Base-by-base conservation (phyloP, 1,139 yeast genomes). In the Kodamaea ohmeri region DNA sequence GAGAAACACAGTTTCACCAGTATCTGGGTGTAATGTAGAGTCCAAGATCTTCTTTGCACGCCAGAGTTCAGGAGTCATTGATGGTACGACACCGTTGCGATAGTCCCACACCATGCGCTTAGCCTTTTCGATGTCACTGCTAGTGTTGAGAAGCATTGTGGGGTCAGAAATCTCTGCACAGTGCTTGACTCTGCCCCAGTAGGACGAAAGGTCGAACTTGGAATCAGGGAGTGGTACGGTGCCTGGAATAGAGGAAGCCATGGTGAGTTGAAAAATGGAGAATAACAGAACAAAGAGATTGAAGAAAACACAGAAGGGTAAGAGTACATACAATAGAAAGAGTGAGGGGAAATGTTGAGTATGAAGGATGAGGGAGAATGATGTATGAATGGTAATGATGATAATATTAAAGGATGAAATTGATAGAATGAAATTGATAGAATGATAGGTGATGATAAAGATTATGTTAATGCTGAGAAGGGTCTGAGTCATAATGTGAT, bases 141-240 rank as follows among this genome's bases (percentile, higher is more conserved):
- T 53, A 1, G 94, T 77, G 50, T 84, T 86, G 40, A 92, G 67
- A 38, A 92, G 70, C 92, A 88, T 92, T 27, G 89, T 68, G 16
- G 97, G 98, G 54, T 89, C 96, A 1, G 96, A 82, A 41, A 92
- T 84, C 48, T 84, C 95, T 8, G 95, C 89, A 62, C 96, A 87
- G 58, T 92, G 97, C 56, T 79, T 78, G 37, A 92, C 97, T 52
- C 98, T 76, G 11, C 98, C 98, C 83, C 86, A 76, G 61, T 92
- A 92, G 0, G 96, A 80, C 41, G 74, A 53, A 30, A 90, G 67
- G 59, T 92, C 96, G 61, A 80, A 84, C 45, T 73, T 76, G 9
- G 96, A 87, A 43, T 73, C 80, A 4, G 96, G 96, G 26, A 89
- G 68, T 1, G 84, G 71, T 32, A 86, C 76, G 9, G 84, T 79